These are phyloP conservation scores for Chenopodium formosanum DNA, from an alignment of 148 eudicot genomes.

Conservation along the genomic window DNA sequence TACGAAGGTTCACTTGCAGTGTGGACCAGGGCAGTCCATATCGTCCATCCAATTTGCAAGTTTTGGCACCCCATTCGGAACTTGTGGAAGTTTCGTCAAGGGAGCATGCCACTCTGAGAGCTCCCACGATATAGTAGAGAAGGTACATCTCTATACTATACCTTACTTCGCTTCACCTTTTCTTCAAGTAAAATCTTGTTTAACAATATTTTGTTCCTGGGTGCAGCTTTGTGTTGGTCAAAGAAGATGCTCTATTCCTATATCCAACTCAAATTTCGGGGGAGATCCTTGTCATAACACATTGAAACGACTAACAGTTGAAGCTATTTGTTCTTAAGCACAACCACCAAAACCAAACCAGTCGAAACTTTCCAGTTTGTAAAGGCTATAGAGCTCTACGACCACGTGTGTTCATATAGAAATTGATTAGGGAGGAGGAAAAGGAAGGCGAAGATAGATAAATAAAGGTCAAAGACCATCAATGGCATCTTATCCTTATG, in stretches of 20 bases:
- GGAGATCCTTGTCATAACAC: constrained; percentile 62
- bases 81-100: constrained; percentile 56
- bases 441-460: neutral
- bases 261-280: constrained; percentile 48
- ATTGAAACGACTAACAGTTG: constrained; percentile 54
- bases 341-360: neutral
- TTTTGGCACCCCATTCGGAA: constrained; percentile 67
- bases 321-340: constrained; percentile 53
- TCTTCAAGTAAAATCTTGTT: neutral
- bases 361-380: neutral
- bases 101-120: constrained; percentile 59
- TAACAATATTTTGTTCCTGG: neutral
- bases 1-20: constrained; percentile 46
- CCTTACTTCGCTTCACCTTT: neutral
- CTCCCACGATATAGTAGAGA: constrained; percentile 47
- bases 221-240: constrained; percentile 57
- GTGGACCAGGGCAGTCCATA: constrained; percentile 54
- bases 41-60: constrained; percentile 65
- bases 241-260: constrained; percentile 43
- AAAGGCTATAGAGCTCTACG: neutral
- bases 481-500: neutral
- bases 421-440: neutral
- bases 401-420: constrained; percentile 24
- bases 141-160: constrained; percentile 30
- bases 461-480: constrained; percentile 20